phyloP scores from a whole-genome alignment of 169 alveolate species.

The Cryptosporidium ubiquitum region DNA sequence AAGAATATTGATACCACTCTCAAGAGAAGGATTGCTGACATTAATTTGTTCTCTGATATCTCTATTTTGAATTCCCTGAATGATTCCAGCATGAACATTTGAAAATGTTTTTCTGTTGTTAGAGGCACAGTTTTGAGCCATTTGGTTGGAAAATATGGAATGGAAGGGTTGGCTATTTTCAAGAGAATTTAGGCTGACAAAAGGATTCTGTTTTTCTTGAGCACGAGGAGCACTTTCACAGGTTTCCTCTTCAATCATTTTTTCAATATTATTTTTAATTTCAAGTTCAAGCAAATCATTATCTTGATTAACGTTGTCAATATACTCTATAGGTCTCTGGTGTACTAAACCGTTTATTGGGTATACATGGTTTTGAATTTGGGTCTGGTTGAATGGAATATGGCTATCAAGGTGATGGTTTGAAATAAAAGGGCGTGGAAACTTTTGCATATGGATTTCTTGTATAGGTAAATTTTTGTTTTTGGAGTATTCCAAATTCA shows the following conservation, averaged over 20 bases:
- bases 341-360: background rate
- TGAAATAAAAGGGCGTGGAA: background rate
- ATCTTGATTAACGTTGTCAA: background rate
- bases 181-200: background rate
- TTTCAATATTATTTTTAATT: constrained; percentile 28
- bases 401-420: background rate
- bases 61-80: constrained; percentile 15
- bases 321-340: background rate
- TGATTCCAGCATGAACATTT: background rate
- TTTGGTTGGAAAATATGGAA: background rate
- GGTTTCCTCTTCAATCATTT: constrained; percentile 30
- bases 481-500: background rate
- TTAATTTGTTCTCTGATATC: constrained; percentile 34
- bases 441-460: background rate
- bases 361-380: background rate
- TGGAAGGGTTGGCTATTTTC: constrained; percentile 6
- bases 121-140: background rate
- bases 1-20: constrained; percentile 35
- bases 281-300: constrained; percentile 15
- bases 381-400: background rate
- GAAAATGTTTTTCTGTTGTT: background rate
- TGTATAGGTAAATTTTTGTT: background rate
- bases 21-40: constrained; percentile 12
- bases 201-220: background rate
- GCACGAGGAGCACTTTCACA: background rate